Evolutionary conservation across 805 yeast species (phyloP), one percentile per base, ranked within the genome.

Genomic region (Lipomyces japonicus): DNA sequence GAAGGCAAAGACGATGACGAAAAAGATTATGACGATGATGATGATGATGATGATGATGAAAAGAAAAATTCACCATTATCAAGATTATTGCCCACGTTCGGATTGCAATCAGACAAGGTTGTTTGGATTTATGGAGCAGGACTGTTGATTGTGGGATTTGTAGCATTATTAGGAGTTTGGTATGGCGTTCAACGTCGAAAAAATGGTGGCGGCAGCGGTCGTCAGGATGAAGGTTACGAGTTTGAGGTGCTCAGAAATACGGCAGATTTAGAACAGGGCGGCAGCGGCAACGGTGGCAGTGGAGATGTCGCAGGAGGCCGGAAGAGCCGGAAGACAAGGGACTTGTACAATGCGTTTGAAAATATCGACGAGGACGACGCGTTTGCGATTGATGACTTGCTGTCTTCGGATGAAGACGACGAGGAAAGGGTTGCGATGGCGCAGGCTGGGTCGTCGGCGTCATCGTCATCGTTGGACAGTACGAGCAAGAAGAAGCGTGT

Each of bases 161-260:
- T 64, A 71, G 50, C 53, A 19, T 54, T 65, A 4, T 35, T 66
- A 12, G 65, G 61, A 5, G 53, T 68, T n/a, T 76, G 60, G 64
- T 71, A 65, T 63, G 78, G 61, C 63, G 70, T 65, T 51, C 69
- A 61, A 53, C 75, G 67, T 74, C 72, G 66, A 49, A 51, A 63
- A 41, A 32, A 65, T 4, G 16, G 22, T n/a, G 19, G 37, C 25
- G 39, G 34, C 59, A 71, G 42, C 3, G 63, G 70, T 32, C 70
- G 78, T 58, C 70, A 80, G 63, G 68, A 80, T 58, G 75, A 79
- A 58, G 82, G 78, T 25, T 80, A 75, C 61, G 85, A 80, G 62
- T 80, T 80, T 61, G 84, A 80, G 60, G 75, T 80, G 41, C 77
- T 80, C 46, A 78, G 58, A 7, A 53, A 26, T n/a, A 28, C 19